Percentiles rank a stretch among this genome's conserved stretches.
phyloP scores from a whole-genome alignment of 1,139 yeast genomes.

The Tardiomyces blankii region DNA sequence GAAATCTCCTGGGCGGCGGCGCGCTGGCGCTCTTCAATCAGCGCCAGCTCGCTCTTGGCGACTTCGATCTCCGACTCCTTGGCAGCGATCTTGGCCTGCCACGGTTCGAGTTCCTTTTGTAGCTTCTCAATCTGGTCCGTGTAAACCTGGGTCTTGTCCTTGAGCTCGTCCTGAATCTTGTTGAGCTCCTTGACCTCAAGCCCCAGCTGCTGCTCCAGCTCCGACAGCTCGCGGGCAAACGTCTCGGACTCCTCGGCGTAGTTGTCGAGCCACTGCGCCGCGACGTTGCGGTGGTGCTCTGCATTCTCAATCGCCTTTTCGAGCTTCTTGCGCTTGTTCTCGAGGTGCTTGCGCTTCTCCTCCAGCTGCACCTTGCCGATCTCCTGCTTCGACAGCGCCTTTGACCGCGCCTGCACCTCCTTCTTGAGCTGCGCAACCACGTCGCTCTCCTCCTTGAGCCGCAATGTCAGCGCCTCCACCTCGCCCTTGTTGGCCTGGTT shows the following conservation, averaged over 20 bases:
- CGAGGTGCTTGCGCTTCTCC: conserved; percentile 58
- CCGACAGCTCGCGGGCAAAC: conserved; percentile 29
- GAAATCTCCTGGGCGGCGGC: conserved; percentile 36
- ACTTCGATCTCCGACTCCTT: conserved; percentile 59
- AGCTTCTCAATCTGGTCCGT: conserved; percentile 51
- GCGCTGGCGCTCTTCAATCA: conserved; percentile 40
- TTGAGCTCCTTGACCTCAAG: conserved; percentile 47
- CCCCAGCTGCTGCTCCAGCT: conserved; percentile 36
- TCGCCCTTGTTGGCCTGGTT: conserved; percentile 33
- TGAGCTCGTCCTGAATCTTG: conserved; percentile 52
- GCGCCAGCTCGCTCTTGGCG: conserved; percentile 52
- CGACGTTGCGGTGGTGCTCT: conserved; percentile 29
- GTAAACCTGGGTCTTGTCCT: conserved; percentile 60
- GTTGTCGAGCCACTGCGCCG: conserved; percentile 37
- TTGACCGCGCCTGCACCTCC: conserved; percentile 14
- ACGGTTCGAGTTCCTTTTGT: conserved; percentile 69
- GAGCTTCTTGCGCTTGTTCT: conserved; percentile 49
- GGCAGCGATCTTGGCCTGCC: conserved; percentile 59
- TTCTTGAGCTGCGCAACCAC: conserved; percentile 27
- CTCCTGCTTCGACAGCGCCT: conserved; percentile 22
- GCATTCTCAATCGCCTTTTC: conserved; percentile 36
- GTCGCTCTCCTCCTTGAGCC: conserved; percentile 9
- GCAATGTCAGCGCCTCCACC: conserved; percentile 16
- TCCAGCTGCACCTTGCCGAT: conserved; percentile 54
- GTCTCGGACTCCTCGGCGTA: conserved; percentile 33